Conservation (phyloP, 2,329 filamentous ascomycete genomes). For the Fonsecaea erecta region DNA sequence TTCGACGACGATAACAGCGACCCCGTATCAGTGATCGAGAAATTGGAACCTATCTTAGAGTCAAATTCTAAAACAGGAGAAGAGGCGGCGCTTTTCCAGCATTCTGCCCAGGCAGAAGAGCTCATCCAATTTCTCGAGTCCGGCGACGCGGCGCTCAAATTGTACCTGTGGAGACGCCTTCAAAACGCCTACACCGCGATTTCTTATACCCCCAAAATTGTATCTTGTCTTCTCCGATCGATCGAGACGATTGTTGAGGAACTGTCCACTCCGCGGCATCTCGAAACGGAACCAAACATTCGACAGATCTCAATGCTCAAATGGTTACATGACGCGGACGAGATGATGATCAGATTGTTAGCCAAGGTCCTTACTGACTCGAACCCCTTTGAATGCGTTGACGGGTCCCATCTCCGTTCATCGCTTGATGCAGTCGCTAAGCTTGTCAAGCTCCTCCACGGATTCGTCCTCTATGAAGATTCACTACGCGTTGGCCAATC, state of each 20-base stretch:
- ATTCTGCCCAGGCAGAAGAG: constrained; percentile 57
- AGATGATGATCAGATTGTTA: constrained; percentile 73
- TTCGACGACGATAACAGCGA: constrained; percentile 83
- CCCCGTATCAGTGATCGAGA: constrained; percentile 84
- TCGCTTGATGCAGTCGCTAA: constrained; percentile 74
- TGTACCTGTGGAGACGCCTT: constrained; percentile 90
- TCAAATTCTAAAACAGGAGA: constrained; percentile 47
- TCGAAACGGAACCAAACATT: constrained; percentile 58
- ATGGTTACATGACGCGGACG: constrained; percentile 78
- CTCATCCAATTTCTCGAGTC: constrained; percentile 83
- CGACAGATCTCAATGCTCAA: constrained; percentile 74
- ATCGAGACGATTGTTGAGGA: constrained; percentile 81
- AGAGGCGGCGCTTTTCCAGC: constrained; percentile 25
- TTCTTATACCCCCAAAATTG: constrained; percentile 81
- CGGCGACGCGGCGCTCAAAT: constrained; percentile 78
- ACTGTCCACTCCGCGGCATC: constrained; percentile 63
- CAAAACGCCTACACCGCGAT: constrained; percentile 86
- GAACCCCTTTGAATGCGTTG: constrained; percentile 79
- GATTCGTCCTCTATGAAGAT: constrained; percentile 81
- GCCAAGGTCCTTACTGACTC: constrained; percentile 69
- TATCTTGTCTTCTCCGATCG: constrained; percentile 83
- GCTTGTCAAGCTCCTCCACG: constrained; percentile 75
- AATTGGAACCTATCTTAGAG: constrained; percentile 87
- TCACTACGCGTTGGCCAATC: constrained; percentile 77
- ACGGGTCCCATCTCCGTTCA: constrained; percentile 74